phyloP scores from a whole-genome alignment of 1,139 yeast genomes.

The Taiozyma sp. region DNA sequence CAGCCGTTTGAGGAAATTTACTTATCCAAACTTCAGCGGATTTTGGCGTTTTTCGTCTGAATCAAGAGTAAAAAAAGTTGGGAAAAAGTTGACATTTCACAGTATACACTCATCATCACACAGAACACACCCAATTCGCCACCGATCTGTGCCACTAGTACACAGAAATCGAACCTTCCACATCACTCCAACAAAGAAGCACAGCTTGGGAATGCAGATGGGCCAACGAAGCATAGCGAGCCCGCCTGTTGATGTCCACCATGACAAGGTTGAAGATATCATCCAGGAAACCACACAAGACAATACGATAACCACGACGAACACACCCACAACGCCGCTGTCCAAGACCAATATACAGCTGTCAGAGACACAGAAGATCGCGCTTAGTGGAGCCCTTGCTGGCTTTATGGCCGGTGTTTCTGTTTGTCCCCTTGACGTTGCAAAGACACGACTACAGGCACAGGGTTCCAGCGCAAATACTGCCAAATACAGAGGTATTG shows the following conservation, averaged over 20 bases:
- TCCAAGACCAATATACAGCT: constrained; percentile 4
- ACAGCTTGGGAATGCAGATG: not conserved
- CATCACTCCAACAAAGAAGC: not conserved
- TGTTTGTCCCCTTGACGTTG: constrained; percentile 93
- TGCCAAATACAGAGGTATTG: constrained; percentile 48
- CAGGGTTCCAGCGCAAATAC: constrained; percentile 47
- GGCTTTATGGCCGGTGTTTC: constrained; percentile 86
- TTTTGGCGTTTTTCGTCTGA: not conserved
- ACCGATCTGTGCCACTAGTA: not conserved
- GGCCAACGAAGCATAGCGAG: not conserved
- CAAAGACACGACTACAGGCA: constrained; percentile 91
- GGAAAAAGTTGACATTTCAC: not conserved
- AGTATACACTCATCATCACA: not conserved
- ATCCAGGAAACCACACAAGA: constrained; percentile 7
- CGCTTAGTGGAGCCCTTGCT: constrained; percentile 82
- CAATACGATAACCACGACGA: constrained; percentile 6
- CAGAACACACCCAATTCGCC: not conserved
- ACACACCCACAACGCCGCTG: constrained; percentile 5
- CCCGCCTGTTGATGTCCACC: not conserved
- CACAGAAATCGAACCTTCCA: not conserved
- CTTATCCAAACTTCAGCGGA: not conserved
- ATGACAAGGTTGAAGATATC: constrained; percentile 2
- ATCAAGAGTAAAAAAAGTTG: not conserved
- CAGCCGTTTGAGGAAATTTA: not conserved
- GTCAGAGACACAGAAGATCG: constrained; percentile 42